These are phyloP conservation scores for Thielaviopsis ethacetica DNA, from an alignment of 2,329 filamentous ascomycete species.

Conservation along the genomic window DNA sequence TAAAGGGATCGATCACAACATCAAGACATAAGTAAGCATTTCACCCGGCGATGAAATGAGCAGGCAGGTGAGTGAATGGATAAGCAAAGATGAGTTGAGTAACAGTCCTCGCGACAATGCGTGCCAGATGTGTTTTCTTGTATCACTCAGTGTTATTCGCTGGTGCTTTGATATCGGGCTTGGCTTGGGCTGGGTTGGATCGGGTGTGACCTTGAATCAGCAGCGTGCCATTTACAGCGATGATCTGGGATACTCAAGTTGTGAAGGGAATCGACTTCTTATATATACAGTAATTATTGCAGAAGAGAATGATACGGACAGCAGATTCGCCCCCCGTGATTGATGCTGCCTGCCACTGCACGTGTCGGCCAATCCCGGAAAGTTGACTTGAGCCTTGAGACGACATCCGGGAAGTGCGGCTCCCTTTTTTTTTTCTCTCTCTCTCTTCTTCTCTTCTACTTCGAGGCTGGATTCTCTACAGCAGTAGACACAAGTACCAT, in stretches of 20 bases:
- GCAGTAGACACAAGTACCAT: too few relatives aligned
- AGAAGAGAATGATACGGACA: too few relatives aligned
- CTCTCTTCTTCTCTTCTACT: background rate
- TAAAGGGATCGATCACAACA: background rate
- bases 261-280: background rate
- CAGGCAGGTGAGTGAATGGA: too few relatives aligned
- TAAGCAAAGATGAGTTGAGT: too few relatives aligned
- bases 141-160: too few relatives aligned
- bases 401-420: background rate
- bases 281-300: too few relatives aligned
- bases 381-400: background rate
- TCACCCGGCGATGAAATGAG: too few relatives aligned
- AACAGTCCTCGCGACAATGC: too few relatives aligned
- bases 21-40: background rate
- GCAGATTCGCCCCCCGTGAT: background rate
- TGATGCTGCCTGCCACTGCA: background rate
- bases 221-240: background rate
- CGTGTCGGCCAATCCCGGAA: constrained; percentile 12
- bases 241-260: background rate
- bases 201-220: background rate
- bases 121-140: too few relatives aligned
- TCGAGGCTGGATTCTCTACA: too few relatives aligned
- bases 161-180: too few relatives aligned
- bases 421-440: background rate
- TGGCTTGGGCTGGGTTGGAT: background rate